Evolutionary conservation across 2,329 filamentous ascomycete genomes (phyloP).

Genomic region (Aspergillus fructus): DNA sequence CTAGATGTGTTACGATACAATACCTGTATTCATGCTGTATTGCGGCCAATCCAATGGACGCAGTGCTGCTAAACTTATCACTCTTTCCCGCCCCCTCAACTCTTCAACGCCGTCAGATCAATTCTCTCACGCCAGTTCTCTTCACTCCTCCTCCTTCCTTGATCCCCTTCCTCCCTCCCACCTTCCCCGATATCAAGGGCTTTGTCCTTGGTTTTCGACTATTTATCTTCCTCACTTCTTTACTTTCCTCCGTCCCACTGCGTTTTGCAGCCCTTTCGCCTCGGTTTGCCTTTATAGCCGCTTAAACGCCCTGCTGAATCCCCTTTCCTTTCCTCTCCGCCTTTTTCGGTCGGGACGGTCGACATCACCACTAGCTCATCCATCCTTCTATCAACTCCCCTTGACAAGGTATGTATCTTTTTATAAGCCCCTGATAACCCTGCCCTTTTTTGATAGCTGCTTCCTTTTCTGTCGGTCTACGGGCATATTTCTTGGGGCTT

Average conservation of each 20-base stretch:
- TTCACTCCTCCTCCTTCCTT: constrained; percentile 14
- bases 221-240: constrained; percentile 11
- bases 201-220: constrained; percentile 16
- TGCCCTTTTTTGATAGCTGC: not conserved
- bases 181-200: constrained; percentile 22
- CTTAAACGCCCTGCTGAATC: constrained; percentile 18
- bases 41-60: not conserved
- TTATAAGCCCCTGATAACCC: constrained; percentile 1
- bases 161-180: constrained; percentile 12
- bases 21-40: not conserved
- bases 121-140: constrained; percentile 8
- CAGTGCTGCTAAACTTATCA: constrained; percentile 11
- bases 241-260: constrained; percentile 6
- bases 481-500: not conserved
- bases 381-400: constrained; percentile 13
- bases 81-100: constrained; percentile 27
- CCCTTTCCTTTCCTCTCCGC: constrained; percentile 21
- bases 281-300: constrained; percentile 6
- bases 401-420: constrained; percentile 16
- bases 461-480: not conserved
- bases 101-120: constrained; percentile 9
- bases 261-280: constrained; percentile 3
- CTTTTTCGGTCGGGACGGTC: constrained; percentile 23
- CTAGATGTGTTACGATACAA: not conserved
- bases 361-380: constrained; percentile 26